These are phyloP conservation scores for Apiotrichum brassicae DNA, from an alignment of 1,284 basidiomycete genomes.

Conservation along the genomic window DNA sequence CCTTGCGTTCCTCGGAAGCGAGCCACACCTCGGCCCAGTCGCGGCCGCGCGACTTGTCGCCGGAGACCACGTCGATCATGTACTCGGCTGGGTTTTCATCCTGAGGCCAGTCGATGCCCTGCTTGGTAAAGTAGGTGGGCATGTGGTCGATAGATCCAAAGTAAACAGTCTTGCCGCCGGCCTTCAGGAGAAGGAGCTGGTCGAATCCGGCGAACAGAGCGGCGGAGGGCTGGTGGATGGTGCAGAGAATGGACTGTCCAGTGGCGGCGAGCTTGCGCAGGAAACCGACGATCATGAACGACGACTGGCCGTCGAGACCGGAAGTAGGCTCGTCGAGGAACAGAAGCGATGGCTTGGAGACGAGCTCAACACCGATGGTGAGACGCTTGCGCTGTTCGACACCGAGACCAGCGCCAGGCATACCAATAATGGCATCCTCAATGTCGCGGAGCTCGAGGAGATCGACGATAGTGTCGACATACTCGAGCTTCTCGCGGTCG, in stretches of 20 bases:
- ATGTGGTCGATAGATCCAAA: conserved; percentile 52
- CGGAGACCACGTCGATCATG: conserved; percentile 42
- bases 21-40: conserved; percentile 71
- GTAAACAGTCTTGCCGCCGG: conserved; percentile 52
- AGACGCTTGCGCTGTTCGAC: conserved; percentile 50
- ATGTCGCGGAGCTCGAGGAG: conserved; percentile 50
- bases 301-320: conserved; percentile 56
- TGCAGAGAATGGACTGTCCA: conserved; percentile 46
- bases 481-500: conserved; percentile 50
- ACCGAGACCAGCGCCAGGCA: conserved; percentile 46
- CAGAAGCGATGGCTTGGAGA: conserved; percentile 38
- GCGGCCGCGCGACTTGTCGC: conserved; percentile 31
- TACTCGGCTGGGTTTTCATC: conserved; percentile 51
- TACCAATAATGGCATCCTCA: conserved; percentile 50
- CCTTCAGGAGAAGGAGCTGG: conserved; percentile 54
- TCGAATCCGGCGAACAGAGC: conserved; percentile 63
- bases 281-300: conserved; percentile 54
- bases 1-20: conserved; percentile 45
- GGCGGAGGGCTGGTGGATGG: conserved; percentile 56
- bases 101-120: conserved; percentile 31
- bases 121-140: conserved; percentile 48
- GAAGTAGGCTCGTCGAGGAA: conserved; percentile 50
- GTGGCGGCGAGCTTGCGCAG: conserved; percentile 52
- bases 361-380: conserved; percentile 49
- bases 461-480: conserved; percentile 51